phyloP scores from a whole-genome alignment of 768 basidiomycete genomes.

The Dentipellis sp. region DNA sequence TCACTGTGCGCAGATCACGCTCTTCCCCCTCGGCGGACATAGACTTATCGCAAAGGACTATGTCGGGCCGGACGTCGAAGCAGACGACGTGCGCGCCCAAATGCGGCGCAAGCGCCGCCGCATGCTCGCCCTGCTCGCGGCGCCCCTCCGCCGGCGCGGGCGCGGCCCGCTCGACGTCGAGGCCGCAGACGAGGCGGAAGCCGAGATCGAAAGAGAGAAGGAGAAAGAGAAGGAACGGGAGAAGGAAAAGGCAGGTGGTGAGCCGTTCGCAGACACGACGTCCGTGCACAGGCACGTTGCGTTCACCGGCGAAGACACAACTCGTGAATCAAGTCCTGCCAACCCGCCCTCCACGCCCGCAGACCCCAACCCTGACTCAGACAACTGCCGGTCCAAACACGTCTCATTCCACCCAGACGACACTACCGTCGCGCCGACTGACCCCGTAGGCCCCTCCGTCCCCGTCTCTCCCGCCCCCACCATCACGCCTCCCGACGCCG shows the following conservation, averaged over 20 bases:
- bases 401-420: background rate
- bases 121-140: constrained; percentile 5
- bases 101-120: constrained; percentile 29
- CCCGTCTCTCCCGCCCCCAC: background rate
- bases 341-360: background rate
- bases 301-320: background rate
- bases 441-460: background rate
- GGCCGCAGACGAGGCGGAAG: background rate
- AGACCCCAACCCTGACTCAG: background rate
- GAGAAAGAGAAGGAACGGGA: background rate
- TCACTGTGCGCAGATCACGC: constrained; percentile 34
- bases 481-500: background rate
- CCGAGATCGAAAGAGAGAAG: background rate
- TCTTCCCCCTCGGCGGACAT: constrained; percentile 57
- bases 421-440: background rate
- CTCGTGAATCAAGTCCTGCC: background rate
- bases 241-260: background rate
- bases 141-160: background rate
- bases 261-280: background rate
- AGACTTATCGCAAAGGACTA: constrained; percentile 53
- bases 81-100: constrained; percentile 42
- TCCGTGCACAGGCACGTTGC: background rate
- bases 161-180: background rate
- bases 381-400: background rate
- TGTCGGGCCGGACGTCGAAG: constrained; percentile 50